Conservation (phyloP, 2,329 filamentous ascomycete genomes). For the Xylaria sp. region DNA sequence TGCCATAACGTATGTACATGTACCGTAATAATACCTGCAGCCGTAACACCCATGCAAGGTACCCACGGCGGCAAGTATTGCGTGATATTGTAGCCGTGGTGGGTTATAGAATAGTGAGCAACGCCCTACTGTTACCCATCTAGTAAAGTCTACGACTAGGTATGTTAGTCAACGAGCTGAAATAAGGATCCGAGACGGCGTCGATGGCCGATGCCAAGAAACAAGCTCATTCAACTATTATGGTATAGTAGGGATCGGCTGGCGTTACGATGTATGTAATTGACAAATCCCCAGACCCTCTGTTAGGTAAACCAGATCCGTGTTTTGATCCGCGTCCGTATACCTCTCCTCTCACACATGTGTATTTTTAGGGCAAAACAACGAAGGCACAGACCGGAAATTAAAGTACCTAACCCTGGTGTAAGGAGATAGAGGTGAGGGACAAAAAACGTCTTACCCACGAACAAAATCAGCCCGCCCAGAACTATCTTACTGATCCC, state of each 20-base stretch:
- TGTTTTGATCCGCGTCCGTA: no score
- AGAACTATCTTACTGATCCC: not conserved
- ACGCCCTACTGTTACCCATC: not conserved
- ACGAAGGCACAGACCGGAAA: not conserved
- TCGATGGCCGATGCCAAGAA: constrained; percentile 20
- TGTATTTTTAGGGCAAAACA: not conserved
- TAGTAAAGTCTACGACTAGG: not conserved
- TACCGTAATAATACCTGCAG: constrained; percentile 3
- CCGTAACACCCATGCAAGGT: not conserved
- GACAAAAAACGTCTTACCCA: not conserved
- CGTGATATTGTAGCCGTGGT: constrained; percentile 3
- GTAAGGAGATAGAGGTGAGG: not conserved
- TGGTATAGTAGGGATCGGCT: constrained; percentile 2
- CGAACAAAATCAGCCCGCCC: not conserved
- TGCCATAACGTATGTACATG: constrained; percentile 10
- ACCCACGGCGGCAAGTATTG: constrained; percentile 1
- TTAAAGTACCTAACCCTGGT: not conserved
- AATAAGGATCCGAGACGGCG: constrained; percentile 2
- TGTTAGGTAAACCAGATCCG: not conserved
- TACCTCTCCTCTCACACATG: not conserved
- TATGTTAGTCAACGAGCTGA: not conserved
- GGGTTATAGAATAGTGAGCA: not conserved
- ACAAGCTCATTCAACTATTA: not conserved
- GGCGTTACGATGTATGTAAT: not conserved
- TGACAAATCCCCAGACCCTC: constrained; percentile 25